phyloP scores from a whole-genome alignment of 148 eudicot genomes.

The Rhododendron williamsianum region DNA sequence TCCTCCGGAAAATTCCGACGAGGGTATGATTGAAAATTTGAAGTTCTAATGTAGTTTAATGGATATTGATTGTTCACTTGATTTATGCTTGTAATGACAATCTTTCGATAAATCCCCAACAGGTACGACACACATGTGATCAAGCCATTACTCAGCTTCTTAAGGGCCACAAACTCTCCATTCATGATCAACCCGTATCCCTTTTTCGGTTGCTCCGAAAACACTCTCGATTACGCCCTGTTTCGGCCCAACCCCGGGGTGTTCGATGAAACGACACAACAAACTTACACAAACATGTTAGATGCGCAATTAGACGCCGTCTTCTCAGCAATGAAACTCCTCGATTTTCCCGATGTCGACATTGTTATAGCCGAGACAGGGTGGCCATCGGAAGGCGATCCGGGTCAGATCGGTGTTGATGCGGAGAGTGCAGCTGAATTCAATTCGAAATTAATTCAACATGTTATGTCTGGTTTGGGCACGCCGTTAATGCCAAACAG shows the following conservation, averaged over 20 bases:
- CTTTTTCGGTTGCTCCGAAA: conserved; percentile 40
- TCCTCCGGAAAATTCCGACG: conserved; percentile 47
- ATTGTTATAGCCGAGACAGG: conserved; percentile 71
- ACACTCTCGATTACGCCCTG: conserved; percentile 41
- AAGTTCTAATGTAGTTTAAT: not conserved
- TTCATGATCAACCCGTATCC: conserved; percentile 68
- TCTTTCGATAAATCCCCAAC: not conserved
- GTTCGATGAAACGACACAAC: conserved; percentile 36
- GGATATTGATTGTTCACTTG: not conserved
- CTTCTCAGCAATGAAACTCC: conserved; percentile 42
- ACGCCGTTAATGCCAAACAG: conserved; percentile 75
- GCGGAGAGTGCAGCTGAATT: conserved; percentile 49
- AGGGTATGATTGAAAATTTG: conserved; percentile 31
- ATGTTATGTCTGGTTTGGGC: conserved; percentile 49
- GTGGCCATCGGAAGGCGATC: conserved; percentile 62
- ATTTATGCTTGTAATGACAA: not conserved
- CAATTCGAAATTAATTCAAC: conserved; percentile 38
- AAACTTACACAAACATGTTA: conserved; percentile 56
- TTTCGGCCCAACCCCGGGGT: conserved; percentile 48
- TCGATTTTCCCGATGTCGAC: conserved; percentile 43
- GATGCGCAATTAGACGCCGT: conserved; percentile 62
- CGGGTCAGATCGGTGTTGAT: conserved; percentile 41
- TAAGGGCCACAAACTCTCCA: conserved; percentile 43
- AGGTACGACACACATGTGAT: conserved; percentile 27
- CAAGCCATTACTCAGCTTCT: conserved; percentile 46